Percentiles rank a stretch among this genome's conserved stretches.
Evolutionary conservation across 768 basidiomycete species (phyloP).

Genomic region (Auriscalpium microsporum): DNA sequence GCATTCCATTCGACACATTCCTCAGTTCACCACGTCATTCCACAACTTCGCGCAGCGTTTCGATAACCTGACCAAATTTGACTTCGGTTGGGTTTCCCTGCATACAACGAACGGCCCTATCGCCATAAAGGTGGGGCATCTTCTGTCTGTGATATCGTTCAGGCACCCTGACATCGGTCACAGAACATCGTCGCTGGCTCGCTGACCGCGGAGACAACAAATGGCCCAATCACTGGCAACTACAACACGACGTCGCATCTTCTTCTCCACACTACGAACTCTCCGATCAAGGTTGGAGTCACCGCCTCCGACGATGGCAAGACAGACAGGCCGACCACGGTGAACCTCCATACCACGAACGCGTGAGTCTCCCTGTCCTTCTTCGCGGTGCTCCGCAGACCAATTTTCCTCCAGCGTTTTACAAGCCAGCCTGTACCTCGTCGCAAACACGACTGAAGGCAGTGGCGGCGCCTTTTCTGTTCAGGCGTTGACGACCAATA

Average conservation of each 20-base stretch:
- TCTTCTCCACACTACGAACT: constrained; percentile 28
- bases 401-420: constrained; percentile 23
- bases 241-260: constrained; percentile 25
- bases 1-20: no score
- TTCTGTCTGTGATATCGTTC: neutral
- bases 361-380: constrained; percentile 24
- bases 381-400: neutral
- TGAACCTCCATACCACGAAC: constrained; percentile 33
- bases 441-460: constrained; percentile 17
- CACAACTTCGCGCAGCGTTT: constrained; percentile 23
- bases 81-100: constrained; percentile 24
- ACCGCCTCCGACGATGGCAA: constrained; percentile 19
- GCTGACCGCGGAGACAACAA: constrained; percentile 21
- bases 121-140: constrained; percentile 19
- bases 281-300: constrained; percentile 18
- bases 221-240: constrained; percentile 30
- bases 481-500: constrained; percentile 22
- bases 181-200: constrained; percentile 25
- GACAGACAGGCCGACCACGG: constrained; percentile 16
- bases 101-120: constrained; percentile 20
- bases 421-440: constrained; percentile 24
- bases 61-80: constrained; percentile 19
- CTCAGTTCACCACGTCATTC: constrained; percentile 15
- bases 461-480: constrained; percentile 28
- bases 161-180: constrained; percentile 7